Conservation (phyloP, 306 rosid species). For the Casuarina cunninghamiana region DNA sequence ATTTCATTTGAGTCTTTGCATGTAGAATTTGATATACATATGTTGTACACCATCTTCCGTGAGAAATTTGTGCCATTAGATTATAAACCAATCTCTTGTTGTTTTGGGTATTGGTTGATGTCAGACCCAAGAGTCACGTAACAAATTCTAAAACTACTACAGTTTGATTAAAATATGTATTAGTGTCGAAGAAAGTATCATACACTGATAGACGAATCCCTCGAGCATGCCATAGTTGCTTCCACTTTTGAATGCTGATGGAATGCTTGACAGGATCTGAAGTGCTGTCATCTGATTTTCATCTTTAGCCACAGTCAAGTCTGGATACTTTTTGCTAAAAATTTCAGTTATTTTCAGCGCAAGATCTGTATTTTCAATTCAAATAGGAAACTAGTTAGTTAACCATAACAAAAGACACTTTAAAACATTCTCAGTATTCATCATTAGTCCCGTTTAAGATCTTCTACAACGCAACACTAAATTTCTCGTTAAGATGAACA, state of each 20-base stretch:
- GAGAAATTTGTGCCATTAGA: too few species aligned
- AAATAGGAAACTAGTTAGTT: neutral
- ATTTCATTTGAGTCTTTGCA: too few species aligned
- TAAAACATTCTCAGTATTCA: neutral
- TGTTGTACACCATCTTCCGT: too few species aligned
- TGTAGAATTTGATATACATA: too few species aligned
- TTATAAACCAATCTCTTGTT: too few species aligned
- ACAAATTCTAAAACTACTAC: too few species aligned
- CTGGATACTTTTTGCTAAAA: neutral
- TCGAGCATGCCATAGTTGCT: neutral
- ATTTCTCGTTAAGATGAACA: too few species aligned
- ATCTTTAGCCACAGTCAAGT: neutral
- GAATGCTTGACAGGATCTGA: conserved; percentile 17
- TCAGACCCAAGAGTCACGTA: too few species aligned
- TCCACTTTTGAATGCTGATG: conserved; percentile 25
- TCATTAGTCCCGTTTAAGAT: too few species aligned
- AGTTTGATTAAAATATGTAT: too few species aligned
- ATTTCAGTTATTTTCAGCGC: conserved; percentile 10
- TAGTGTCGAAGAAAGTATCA: neutral
- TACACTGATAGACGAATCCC: conserved; percentile 7
- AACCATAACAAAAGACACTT: neutral
- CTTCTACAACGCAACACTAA: too few species aligned
- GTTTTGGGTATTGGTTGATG: too few species aligned
- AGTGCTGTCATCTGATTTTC: neutral
- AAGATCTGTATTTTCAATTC: conserved; percentile 17